Conservation (phyloP, 768 basidiomycete genomes). For the Collybiopsis luxurians region DNA sequence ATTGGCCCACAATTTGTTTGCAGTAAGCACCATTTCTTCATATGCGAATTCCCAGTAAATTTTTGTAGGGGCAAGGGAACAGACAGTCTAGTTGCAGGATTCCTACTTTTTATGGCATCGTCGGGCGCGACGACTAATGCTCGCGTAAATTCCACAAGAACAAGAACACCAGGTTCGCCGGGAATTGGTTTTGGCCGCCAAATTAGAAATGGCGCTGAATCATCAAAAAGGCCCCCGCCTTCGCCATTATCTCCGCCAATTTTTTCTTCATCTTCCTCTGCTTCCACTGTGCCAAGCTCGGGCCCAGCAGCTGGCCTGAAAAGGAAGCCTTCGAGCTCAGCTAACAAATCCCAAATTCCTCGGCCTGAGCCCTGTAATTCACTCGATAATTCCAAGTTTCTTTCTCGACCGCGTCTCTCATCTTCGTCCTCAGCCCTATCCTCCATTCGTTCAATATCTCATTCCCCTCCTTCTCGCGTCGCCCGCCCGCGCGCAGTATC, state of each 20-base stretch:
- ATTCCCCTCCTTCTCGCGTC: neutral
- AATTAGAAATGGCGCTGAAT: neutral
- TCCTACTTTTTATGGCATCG: neutral
- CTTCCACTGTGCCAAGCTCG: too few relatives aligned
- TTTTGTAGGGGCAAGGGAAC: too few relatives aligned
- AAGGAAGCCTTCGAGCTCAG: too few relatives aligned
- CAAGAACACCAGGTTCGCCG: neutral
- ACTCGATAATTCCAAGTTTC: neutral
- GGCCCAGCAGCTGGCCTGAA: too few relatives aligned
- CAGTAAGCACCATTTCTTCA: too few relatives aligned
- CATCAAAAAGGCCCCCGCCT: too few relatives aligned
- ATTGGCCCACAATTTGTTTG: too few relatives aligned
- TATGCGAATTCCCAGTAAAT: too few relatives aligned
- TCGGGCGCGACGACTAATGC: conserved; percentile 1
- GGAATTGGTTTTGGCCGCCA: neutral
- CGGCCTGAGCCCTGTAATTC: neutral
- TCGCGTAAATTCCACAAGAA: neutral
- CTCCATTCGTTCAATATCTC: neutral
- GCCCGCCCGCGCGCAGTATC: conserved; percentile 1
- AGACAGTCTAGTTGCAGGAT: neutral
- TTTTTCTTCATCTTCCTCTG: too few relatives aligned
- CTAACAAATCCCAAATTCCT: too few relatives aligned
- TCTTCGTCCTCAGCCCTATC: neutral
- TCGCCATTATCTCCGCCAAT: too few relatives aligned
- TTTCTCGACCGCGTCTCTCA: neutral